A percentile compares a stretch with the other conserved stretches of the same genome.
Evolutionary conservation across 2,329 filamentous ascomycete species (phyloP).

Genomic region (Paracorniculantispora psalliotae): DNA sequence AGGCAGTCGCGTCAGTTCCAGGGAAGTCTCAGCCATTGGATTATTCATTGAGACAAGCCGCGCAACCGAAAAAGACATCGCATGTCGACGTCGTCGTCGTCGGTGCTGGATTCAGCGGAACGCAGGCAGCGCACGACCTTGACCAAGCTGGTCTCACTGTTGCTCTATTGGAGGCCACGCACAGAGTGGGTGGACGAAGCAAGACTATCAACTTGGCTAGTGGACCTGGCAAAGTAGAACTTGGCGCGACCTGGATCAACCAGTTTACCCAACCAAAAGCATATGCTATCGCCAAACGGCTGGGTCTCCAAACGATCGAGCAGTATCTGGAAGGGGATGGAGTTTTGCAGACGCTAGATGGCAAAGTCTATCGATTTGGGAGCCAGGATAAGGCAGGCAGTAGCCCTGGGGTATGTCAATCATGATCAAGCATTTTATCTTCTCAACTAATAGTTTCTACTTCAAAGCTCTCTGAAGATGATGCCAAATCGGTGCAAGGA

Average conservation of each 20-base stretch:
- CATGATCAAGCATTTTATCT: neutral
- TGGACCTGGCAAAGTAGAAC: slow-evolving; percentile 11
- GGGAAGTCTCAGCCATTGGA: neutral
- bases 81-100: neutral
- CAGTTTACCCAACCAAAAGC: slow-evolving; percentile 13
- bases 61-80: neutral
- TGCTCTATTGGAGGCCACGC: neutral
- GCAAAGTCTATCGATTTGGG: neutral
- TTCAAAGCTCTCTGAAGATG: neutral
- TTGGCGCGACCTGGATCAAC: slow-evolving; percentile 19
- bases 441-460: neutral
- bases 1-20: neutral
- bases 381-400: neutral
- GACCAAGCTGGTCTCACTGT: neutral
- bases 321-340: slow-evolving; percentile 13
- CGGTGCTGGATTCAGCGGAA: neutral
- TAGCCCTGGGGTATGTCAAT: neutral
- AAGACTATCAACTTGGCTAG: neutral
- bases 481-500: neutral
- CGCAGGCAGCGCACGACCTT: neutral
- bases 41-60: neutral
- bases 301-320: slow-evolving; percentile 13
- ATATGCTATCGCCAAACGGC: slow-evolving; percentile 8
- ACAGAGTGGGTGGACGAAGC: neutral
- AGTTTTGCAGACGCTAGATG: slow-evolving; percentile 6